A percentile compares a stretch with the other conserved stretches of the same genome.
Conservation (phyloP, 345 rosid species). For the Rhizophora mangle region DNA sequence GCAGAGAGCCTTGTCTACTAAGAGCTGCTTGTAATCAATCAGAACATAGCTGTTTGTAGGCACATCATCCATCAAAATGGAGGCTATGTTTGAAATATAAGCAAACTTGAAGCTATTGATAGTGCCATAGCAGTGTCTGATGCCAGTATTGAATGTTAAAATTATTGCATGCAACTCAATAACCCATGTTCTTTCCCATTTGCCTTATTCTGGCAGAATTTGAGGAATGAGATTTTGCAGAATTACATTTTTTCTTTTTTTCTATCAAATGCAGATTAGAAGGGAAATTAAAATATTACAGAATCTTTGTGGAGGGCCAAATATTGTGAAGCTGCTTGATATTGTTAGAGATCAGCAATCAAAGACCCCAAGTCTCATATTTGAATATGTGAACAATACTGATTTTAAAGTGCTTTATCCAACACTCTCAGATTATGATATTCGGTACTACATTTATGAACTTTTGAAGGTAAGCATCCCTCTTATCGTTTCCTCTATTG, state of each 20-base stretch:
- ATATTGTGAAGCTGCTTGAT: conserved; percentile 85
- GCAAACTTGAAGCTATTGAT: too few species aligned
- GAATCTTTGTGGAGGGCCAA: conserved; percentile 97
- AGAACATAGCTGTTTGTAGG: too few species aligned
- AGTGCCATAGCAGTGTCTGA: too few species aligned
- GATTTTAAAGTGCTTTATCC: conserved; percentile 97
- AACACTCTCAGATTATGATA: conserved; percentile 77
- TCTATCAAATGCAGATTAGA: conserved; percentile 60
- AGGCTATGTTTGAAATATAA: too few species aligned
- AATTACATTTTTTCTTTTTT: conserved; percentile 1
- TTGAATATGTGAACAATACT: conserved; percentile 88
- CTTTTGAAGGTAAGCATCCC: conserved; percentile 65
- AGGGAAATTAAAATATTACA: conserved; percentile 96
- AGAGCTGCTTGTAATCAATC: too few species aligned
- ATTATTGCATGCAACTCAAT: background rate
- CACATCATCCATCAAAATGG: too few species aligned
- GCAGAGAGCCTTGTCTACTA: too few species aligned
- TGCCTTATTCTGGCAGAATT: background rate
- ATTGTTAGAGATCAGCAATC: conserved; percentile 98
- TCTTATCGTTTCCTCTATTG: conserved; percentile 8
- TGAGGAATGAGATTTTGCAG: background rate
- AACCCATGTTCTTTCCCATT: background rate
- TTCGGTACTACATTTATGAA: conserved; percentile 81
- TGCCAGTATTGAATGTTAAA: too few species aligned
- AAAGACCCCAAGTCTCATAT: conserved; percentile 87